Evolutionary conservation across 1,284 basidiomycete genomes (phyloP).

Genomic region (Irpex sp.): DNA sequence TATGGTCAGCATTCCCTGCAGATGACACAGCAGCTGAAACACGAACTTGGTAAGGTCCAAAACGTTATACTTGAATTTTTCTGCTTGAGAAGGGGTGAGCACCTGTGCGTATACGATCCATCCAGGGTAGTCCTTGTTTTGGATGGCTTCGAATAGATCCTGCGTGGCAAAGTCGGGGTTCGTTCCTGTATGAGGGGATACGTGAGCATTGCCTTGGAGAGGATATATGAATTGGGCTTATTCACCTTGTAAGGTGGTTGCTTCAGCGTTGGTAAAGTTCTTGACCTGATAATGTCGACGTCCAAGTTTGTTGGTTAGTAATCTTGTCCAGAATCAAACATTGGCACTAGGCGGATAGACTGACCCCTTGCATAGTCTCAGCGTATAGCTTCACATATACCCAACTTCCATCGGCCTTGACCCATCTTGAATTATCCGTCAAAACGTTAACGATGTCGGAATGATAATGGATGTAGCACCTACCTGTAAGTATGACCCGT

Average conservation of each 20-base stretch:
- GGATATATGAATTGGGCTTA: too few relatives aligned
- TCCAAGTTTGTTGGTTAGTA: too few relatives aligned
- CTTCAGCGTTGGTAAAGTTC: constrained; percentile 16
- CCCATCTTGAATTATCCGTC: constrained; percentile 48
- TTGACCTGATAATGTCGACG: constrained; percentile 8
- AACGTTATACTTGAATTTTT: constrained; percentile 80
- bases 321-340: too few relatives aligned
- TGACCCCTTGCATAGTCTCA: constrained; percentile 19
- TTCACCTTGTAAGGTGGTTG: constrained; percentile 6
- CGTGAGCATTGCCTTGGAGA: background rate
- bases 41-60: constrained; percentile 81
- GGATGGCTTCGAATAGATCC: constrained; percentile 76
- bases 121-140: constrained; percentile 67
- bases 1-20: constrained; percentile 21
- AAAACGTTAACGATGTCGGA: background rate
- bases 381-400: constrained; percentile 79
- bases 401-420: constrained; percentile 81
- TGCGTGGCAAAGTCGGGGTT: constrained; percentile 81
- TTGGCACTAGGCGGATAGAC: background rate
- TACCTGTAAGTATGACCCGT: constrained; percentile 76
- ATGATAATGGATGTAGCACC: background rate
- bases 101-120: constrained; percentile 85
- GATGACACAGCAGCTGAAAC: background rate
- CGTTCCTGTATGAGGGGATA: background rate
- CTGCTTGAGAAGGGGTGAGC: constrained; percentile 84